Evolutionary conservation across 2,329 filamentous ascomycete genomes (phyloP), one percentile per base, ranked within the genome.

Genomic region (Teratosphaeria destructans): DNA sequence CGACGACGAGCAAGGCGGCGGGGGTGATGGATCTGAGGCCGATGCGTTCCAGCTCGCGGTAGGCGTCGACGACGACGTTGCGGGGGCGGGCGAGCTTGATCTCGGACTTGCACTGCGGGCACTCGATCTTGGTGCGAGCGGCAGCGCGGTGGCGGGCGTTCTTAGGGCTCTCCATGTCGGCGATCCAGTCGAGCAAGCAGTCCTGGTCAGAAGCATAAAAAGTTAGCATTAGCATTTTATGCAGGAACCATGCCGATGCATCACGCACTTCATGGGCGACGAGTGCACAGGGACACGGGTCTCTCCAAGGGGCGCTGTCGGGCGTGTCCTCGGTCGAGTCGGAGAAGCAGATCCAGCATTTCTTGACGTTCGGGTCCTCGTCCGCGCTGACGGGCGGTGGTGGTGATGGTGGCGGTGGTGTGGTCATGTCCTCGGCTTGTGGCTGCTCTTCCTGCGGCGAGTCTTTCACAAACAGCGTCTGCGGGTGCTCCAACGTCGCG

Each of bases 171-270:
- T 96, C 91, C 70, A 90, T 84, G 70, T 96, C 90, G n/a, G 89
- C 87, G 19, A 97, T 87, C 92, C 92, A 99, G 68, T 90, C 88
- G 47, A 97, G 80, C 65, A 97, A 81, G 72, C 92, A 96, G 61
- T 85, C 83, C 29, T 32, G 29, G 29, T 5, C 29, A 32, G 29
- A 32, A 32, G 29, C 7, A 32, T 23, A 2, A 23, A 23, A 23
- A 23, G 23, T 23, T 23, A 23, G 23, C 23, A 23, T 2, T 23
- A 23, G 23, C 23, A 23, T 23, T 23, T 23, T 23, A 23, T 23
- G 23, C 23, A 7, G 29, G 3, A 32, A 3, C 7, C 1, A 7
- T 32, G 29, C 29, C 29, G 29, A 7, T 32, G 4, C 29, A 7
- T 32, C 29, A 32, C 29, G 4, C 29, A 32, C 29, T 72, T 97